Conservation (phyloP, 129 eudicot species). For the Escallonia herrerae region DNA sequence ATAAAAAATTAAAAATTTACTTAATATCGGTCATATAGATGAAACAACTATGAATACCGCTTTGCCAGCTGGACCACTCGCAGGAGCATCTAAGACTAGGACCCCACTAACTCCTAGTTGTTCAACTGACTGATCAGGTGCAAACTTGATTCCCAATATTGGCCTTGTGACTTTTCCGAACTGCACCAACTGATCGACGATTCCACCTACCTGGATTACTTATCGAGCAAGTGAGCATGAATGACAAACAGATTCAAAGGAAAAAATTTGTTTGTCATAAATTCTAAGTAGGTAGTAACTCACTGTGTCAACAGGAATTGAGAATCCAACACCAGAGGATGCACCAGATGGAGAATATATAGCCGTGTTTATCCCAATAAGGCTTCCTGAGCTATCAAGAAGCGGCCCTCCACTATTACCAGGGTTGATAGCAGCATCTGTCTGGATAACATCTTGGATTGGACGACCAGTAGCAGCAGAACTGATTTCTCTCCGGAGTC, state of each 20-base stretch:
- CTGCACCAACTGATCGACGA: constrained; percentile 83
- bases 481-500: constrained; percentile 85
- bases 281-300: constrained; percentile 15
- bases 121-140: constrained; percentile 87
- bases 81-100: constrained; percentile 84
- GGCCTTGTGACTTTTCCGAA: constrained; percentile 93
- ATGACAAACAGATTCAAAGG: background rate
- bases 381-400: constrained; percentile 79
- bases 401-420: constrained; percentile 95
- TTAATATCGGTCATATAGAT: constrained; percentile 1
- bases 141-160: constrained; percentile 78
- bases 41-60: constrained; percentile 44
- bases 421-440: constrained; percentile 95
- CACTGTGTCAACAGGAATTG: constrained; percentile 94
- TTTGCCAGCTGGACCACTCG: constrained; percentile 89
- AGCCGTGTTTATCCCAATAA: constrained; percentile 84
- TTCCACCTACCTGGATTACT: constrained; percentile 63
- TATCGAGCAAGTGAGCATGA: background rate
- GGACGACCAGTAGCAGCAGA: constrained; percentile 96
- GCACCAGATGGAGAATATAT: constrained; percentile 93
- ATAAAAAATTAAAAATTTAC: background rate
- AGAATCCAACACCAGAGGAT: constrained; percentile 86
- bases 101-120: constrained; percentile 91
- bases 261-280: background rate
- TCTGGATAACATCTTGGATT: constrained; percentile 88